Conservation (phyloP, 1,284 basidiomycete genomes). For the Ganoderma lingzhi region DNA sequence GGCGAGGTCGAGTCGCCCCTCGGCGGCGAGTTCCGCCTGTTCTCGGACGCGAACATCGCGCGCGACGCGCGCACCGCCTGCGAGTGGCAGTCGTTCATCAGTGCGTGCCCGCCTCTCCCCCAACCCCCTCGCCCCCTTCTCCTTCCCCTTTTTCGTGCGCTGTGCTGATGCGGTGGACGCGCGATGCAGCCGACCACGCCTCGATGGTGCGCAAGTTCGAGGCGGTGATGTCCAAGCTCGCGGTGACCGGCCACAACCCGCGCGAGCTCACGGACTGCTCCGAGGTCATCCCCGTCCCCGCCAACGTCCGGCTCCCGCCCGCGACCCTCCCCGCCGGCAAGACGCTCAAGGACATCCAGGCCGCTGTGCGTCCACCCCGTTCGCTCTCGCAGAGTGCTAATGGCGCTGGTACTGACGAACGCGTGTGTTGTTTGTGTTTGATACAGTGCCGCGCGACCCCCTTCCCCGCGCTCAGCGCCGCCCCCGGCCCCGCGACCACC, state of each 20-base stretch:
- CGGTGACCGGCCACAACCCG: slow-evolving; percentile 41
- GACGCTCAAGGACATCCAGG: slow-evolving; percentile 30
- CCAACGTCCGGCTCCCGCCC: slow-evolving; percentile 33
- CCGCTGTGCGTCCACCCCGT: slow-evolving; percentile 28
- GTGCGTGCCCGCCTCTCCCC: neutral
- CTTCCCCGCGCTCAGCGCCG: slow-evolving; percentile 41
- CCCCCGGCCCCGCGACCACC: slow-evolving; percentile 35
- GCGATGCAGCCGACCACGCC: neutral
- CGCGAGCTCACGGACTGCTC: slow-evolving; percentile 43
- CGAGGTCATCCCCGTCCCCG: slow-evolving; percentile 44
- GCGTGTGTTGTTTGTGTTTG: slow-evolving; percentile 40
- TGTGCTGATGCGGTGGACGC: no score
- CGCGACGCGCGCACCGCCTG: slow-evolving; percentile 45
- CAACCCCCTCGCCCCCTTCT: no score
- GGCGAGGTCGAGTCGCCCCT: slow-evolving; percentile 43
- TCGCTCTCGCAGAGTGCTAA: neutral
- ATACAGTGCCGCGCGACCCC: slow-evolving; percentile 39
- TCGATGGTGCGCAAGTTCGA: slow-evolving; percentile 38
- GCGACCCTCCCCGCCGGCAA: slow-evolving; percentile 28
- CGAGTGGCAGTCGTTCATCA: slow-evolving; percentile 44
- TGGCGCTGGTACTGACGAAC: no score
- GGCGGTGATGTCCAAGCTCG: slow-evolving; percentile 38
- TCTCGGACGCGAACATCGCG: slow-evolving; percentile 42
- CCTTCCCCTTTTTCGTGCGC: no score
- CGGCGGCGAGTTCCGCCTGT: slow-evolving; percentile 45